phyloP scores from a whole-genome alignment of 257 asterid genomes.

The Handroanthus guayacan region DNA sequence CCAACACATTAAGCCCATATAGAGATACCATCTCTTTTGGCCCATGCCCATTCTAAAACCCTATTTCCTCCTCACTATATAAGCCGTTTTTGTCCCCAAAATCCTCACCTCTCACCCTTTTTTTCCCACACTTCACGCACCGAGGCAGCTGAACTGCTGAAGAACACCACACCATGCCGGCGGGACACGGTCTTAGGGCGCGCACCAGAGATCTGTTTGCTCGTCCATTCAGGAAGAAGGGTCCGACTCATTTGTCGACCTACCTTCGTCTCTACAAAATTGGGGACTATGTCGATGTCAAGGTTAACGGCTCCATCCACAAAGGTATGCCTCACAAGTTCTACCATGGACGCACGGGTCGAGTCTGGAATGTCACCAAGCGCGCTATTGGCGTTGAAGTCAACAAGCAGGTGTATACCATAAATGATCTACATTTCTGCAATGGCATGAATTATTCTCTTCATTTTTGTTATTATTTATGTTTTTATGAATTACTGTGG shows the following conservation, averaged over 20 bases:
- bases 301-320: conserved; percentile 70
- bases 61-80: conserved; percentile 31
- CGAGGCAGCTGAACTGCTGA: conserved; percentile 12
- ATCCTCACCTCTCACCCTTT: neutral
- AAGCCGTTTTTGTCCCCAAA: neutral
- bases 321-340: conserved; percentile 77
- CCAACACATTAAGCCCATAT: conserved; percentile 6
- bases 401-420: conserved; percentile 58
- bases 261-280: conserved; percentile 57
- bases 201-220: conserved; percentile 67
- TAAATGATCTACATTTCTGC: neutral
- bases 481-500: too few species aligned
- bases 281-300: conserved; percentile 70
- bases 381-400: conserved; percentile 70
- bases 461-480: neutral
- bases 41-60: conserved; percentile 37
- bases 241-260: conserved; percentile 61
- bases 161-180: conserved; percentile 55
- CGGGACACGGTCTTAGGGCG: conserved; percentile 68
- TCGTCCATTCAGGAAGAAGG: conserved; percentile 64
- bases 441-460: neutral
- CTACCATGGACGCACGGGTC: conserved; percentile 74
- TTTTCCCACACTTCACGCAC: conserved; percentile 25
- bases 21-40: neutral
- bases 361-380: conserved; percentile 71